Conservation (phyloP, 2,329 filamentous ascomycete genomes). For the Scytalidium lignicola region DNA sequence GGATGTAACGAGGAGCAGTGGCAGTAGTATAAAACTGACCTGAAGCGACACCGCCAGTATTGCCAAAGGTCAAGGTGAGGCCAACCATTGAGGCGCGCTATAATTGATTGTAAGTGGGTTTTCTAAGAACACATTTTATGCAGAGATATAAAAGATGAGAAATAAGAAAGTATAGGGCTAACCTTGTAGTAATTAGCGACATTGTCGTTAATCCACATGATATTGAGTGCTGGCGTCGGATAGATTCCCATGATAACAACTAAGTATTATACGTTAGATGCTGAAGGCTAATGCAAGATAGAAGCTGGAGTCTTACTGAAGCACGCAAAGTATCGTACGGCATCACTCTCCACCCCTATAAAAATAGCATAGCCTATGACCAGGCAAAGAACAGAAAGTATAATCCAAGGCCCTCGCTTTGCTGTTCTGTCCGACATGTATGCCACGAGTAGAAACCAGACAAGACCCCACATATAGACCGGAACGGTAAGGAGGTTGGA, state of each 20-base stretch:
- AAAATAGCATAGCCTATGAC: constrained; percentile 9
- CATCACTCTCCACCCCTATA: constrained; percentile 37
- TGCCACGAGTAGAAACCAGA: constrained; percentile 38
- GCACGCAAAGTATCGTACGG: constrained; percentile 43
- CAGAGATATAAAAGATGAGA: too few species aligned
- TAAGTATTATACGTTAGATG: too few species aligned
- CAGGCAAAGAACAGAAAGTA: constrained; percentile 1
- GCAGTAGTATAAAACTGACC: constrained; percentile 12
- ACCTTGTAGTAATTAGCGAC: constrained; percentile 39
- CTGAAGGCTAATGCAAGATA: too few species aligned
- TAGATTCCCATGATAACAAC: constrained; percentile 42
- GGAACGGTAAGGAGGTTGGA: constrained; percentile 50
- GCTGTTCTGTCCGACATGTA: constrained; percentile 42
- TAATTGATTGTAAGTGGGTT: too few species aligned
- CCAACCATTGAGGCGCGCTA: constrained; percentile 41
- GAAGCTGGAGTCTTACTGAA: too few species aligned
- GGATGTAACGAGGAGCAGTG: too few species aligned
- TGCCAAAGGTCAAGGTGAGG: constrained; percentile 38
- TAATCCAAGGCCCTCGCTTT: constrained; percentile 22
- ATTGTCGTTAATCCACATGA: constrained; percentile 40
- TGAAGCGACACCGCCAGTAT: constrained; percentile 35
- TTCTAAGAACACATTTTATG: too few species aligned
- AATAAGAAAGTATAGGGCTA: too few species aligned
- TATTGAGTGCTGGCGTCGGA: constrained; percentile 39
- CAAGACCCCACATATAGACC: constrained; percentile 46